Evolutionary conservation across 495 filamentous ascomycete species (phyloP).

Genomic region (Penicillium egyptiacum): DNA sequence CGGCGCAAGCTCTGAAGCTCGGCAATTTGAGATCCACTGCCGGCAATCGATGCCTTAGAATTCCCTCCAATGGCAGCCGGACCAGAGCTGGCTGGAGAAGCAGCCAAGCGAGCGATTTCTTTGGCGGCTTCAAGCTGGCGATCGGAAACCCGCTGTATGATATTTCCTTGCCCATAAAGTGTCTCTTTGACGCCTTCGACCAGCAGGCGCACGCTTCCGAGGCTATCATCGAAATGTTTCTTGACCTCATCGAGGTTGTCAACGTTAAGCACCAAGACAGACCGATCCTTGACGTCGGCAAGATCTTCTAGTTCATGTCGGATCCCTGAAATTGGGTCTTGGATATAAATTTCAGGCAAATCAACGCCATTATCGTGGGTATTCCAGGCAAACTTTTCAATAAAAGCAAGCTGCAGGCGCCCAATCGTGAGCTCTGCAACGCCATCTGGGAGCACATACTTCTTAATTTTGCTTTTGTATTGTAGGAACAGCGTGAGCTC

Average conservation of each 20-base stretch:
- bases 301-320: constrained; percentile 95
- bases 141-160: constrained; percentile 86
- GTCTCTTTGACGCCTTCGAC: constrained; percentile 79
- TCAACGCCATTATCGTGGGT: constrained; percentile 92
- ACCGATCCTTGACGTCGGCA: constrained; percentile 90
- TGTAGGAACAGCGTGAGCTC: constrained; percentile 95
- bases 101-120: constrained; percentile 80
- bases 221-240: constrained; percentile 88
- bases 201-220: constrained; percentile 74
- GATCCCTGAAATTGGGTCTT: constrained; percentile 91
- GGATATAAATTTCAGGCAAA: constrained; percentile 95
- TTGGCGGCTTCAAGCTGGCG: constrained; percentile 88
- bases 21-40: constrained; percentile 56
- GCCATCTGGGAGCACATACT: constrained; percentile 85
- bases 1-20: constrained; percentile 83
- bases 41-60: constrained; percentile 30
- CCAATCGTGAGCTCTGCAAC: constrained; percentile 80
- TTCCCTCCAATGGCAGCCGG: constrained; percentile 22
- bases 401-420: constrained; percentile 92
- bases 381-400: constrained; percentile 98
- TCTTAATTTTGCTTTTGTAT: constrained; percentile 96
- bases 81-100: constrained; percentile 48
- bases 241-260: constrained; percentile 97
- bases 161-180: constrained; percentile 73
- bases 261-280: constrained; percentile 89